These are phyloP conservation scores for Phyllostachys edulis DNA, from an alignment of 176 grass and related monocot genomes.

Conservation along the genomic window DNA sequence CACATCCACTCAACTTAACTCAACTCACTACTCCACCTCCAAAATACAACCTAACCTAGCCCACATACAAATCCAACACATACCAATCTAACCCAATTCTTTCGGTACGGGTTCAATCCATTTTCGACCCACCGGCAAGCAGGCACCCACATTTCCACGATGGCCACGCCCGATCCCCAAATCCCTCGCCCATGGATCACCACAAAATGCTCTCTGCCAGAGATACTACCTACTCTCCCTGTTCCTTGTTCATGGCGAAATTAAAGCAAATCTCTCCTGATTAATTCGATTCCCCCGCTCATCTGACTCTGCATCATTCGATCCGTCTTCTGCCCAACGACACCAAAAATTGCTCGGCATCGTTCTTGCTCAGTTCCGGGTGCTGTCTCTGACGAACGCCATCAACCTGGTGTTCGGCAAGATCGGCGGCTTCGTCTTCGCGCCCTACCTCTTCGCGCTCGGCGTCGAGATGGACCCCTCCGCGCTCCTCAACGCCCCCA, in stretches of 20 bases:
- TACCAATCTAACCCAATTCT: too few species aligned
- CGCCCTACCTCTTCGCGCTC: constrained; percentile 66
- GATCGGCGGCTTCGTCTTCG: constrained; percentile 55
- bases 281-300: not conserved
- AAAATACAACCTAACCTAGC: too few species aligned
- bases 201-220: constrained; percentile 21
- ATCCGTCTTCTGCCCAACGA: not conserved
- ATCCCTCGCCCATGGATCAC: too few species aligned
- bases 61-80: too few species aligned
- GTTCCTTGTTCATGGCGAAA: not conserved
- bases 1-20: too few species aligned
- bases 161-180: too few species aligned
- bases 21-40: too few species aligned
- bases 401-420: constrained; percentile 53
- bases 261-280: not conserved
- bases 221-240: not conserved
- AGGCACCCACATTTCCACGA: too few species aligned
- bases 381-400: constrained; percentile 39
- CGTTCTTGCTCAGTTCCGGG: constrained; percentile 39
- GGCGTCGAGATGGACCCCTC: constrained; percentile 81
- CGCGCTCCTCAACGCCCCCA: constrained; percentile 40
- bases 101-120: too few species aligned
- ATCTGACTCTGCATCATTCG: not conserved
- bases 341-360: too few species aligned
- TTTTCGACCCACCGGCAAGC: too few species aligned